Evolutionary conservation across 352 stramenopile species (phyloP).

Genomic region (Phytophthora ramorum): DNA sequence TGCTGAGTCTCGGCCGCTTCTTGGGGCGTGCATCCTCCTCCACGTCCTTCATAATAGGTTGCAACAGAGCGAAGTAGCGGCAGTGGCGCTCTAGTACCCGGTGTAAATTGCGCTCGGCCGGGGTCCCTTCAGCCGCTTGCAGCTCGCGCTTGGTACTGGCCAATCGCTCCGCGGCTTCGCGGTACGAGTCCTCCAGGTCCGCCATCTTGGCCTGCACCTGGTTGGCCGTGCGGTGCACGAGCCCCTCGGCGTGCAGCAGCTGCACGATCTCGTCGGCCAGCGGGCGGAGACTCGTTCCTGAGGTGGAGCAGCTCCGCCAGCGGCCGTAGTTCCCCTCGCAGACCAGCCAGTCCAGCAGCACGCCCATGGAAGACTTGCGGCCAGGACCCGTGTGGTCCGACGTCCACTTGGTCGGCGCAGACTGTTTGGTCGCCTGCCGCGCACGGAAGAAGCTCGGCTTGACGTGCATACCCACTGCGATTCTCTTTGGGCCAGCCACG

Average conservation of each 20-base stretch:
- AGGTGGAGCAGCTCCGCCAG: slow-evolving; percentile 34
- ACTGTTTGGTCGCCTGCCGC: slow-evolving; percentile 19
- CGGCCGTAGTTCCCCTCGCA: slow-evolving; percentile 47
- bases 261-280: slow-evolving; percentile 42
- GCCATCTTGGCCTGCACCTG: slow-evolving; percentile 42
- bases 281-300: slow-evolving; percentile 2
- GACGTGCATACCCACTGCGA: slow-evolving; percentile 25
- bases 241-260: slow-evolving; percentile 25
- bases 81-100: slow-evolving; percentile 36
- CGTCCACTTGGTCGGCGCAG: slow-evolving; percentile 27
- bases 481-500: background rate
- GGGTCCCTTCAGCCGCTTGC: slow-evolving; percentile 21
- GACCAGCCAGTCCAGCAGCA: slow-evolving; percentile 59
- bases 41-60: slow-evolving; percentile 38
- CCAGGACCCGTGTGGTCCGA: slow-evolving; percentile 33
- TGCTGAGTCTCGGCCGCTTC: slow-evolving; percentile 40
- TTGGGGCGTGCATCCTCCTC: slow-evolving; percentile 19
- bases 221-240: slow-evolving; percentile 30
- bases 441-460: slow-evolving; percentile 38
- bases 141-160: slow-evolving; percentile 33
- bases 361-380: slow-evolving; percentile 54
- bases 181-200: slow-evolving; percentile 45
- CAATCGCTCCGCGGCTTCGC: slow-evolving; percentile 33
- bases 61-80: slow-evolving; percentile 42
- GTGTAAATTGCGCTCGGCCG: slow-evolving; percentile 31